phyloP scores from a whole-genome alignment of 1,284 basidiomycete genomes.

The Cryptococcus wingfieldii region DNA sequence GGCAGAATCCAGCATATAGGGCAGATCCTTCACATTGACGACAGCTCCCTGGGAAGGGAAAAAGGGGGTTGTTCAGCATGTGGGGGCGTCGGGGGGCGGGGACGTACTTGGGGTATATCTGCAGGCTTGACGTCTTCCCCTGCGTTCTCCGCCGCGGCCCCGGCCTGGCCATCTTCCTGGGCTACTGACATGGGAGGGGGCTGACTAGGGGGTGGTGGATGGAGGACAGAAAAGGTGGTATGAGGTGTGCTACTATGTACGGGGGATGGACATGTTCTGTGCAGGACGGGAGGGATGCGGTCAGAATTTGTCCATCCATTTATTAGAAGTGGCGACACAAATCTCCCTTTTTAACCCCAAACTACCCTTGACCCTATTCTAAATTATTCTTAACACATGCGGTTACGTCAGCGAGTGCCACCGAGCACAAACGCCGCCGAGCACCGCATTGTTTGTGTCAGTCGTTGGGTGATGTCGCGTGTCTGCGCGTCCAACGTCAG shows the following conservation, averaged over 20 bases:
- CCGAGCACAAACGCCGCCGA: background rate
- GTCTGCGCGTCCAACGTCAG: too few species aligned
- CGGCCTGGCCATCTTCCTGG: constrained; percentile 6
- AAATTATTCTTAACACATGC: too few species aligned
- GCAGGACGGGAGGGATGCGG: too few species aligned
- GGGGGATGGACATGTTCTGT: background rate
- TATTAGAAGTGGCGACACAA: too few species aligned
- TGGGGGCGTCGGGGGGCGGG: too few species aligned
- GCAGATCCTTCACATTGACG: constrained; percentile 22
- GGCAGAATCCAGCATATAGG: constrained; percentile 14
- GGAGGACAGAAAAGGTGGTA: background rate
- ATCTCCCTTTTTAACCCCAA: too few species aligned
- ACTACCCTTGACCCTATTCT: too few species aligned
- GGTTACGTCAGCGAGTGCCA: background rate
- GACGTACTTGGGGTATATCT: constrained; percentile 20
- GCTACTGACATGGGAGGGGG: background rate
- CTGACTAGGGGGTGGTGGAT: background rate
- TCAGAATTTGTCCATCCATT: too few species aligned
- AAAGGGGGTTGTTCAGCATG: background rate
- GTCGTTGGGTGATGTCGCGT: background rate
- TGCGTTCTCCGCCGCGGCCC: constrained; percentile 18
- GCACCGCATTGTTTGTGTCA: background rate
- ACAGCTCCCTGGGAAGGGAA: background rate
- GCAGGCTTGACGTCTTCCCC: constrained; percentile 27
- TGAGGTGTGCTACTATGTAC: too few species aligned